These are phyloP conservation scores for Ceratocystis harringtonii DNA, from an alignment of 2,329 filamentous ascomycete genomes.

Conservation along the genomic window DNA sequence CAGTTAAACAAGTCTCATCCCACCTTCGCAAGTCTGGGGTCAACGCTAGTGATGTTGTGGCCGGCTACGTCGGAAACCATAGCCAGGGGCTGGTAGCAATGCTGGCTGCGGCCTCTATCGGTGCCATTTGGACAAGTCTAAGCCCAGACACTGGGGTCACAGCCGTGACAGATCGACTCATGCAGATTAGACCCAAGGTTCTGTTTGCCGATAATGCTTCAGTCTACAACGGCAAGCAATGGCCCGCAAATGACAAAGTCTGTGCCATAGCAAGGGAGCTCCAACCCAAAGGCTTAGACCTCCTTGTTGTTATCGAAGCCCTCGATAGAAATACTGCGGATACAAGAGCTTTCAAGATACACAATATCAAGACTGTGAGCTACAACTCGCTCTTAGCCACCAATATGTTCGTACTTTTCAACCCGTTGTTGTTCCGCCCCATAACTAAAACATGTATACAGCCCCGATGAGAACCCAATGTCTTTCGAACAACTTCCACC, in stretches of 20 bases:
- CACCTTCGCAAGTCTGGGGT: slow-evolving; percentile 55
- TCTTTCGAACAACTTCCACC: slow-evolving; percentile 65
- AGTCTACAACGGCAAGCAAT: slow-evolving; percentile 80
- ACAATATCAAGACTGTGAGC: slow-evolving; percentile 29
- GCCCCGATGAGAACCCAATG: slow-evolving; percentile 32
- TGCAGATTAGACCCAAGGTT: slow-evolving; percentile 69
- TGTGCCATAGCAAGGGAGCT: slow-evolving; percentile 58
- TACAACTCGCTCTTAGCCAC: slow-evolving; percentile 29
- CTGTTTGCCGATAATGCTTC: slow-evolving; percentile 80
- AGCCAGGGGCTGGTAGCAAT: slow-evolving; percentile 75
- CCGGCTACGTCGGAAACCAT: slow-evolving; percentile 77
- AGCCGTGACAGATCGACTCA: slow-evolving; percentile 73
- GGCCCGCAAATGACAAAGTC: slow-evolving; percentile 67
- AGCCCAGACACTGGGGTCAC: slow-evolving; percentile 86
- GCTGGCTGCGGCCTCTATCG: slow-evolving; percentile 66
- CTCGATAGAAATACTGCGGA: slow-evolving; percentile 24
- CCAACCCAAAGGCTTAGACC: slow-evolving; percentile 42
- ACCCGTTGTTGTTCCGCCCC: slow-evolving; percentile 20
- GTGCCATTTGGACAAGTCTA: slow-evolving; percentile 84
- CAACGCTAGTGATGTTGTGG: slow-evolving; percentile 39
- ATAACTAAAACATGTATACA: slow-evolving; percentile 10
- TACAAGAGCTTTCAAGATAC: slow-evolving; percentile 28
- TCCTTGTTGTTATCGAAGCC: slow-evolving; percentile 56
- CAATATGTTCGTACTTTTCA: not conserved
- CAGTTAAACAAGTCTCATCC: slow-evolving; percentile 57